phyloP scores from a whole-genome alignment of 805 yeast species.

The Scheffersomyces ergatensis region DNA sequence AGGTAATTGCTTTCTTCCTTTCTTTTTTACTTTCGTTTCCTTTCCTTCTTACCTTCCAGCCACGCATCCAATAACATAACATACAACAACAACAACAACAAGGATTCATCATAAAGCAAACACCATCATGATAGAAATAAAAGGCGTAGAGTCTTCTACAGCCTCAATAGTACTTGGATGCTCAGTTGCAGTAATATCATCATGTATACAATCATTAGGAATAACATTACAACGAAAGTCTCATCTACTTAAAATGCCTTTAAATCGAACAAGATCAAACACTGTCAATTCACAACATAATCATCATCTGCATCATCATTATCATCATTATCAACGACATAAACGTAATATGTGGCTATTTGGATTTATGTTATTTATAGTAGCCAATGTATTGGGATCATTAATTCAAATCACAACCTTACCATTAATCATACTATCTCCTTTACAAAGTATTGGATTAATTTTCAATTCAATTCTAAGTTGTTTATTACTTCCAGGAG shows the following conservation, averaged over 20 bases:
- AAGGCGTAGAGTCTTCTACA: constrained; percentile 2
- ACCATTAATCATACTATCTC: constrained; percentile 76
- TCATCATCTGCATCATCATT: constrained; percentile 24
- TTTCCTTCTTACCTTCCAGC: too few species aligned
- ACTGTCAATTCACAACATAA: constrained; percentile 4
- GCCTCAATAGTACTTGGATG: constrained; percentile 54
- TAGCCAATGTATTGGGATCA: constrained; percentile 77
- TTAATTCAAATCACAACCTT: constrained; percentile 79
- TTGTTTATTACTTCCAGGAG: constrained; percentile 65
- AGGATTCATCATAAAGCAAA: too few species aligned
- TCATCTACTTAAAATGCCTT: constrained; percentile 47
- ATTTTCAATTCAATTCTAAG: constrained; percentile 76
- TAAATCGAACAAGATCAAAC: constrained; percentile 14
- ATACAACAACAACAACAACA: too few species aligned
- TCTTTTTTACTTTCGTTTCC: too few species aligned
- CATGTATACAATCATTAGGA: constrained; percentile 80
- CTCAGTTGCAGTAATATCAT: constrained; percentile 66
- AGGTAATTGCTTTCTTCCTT: too few species aligned
- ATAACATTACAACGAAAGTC: constrained; percentile 79
- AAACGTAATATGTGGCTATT: constrained; percentile 67
- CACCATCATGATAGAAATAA: too few species aligned
- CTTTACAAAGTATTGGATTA: constrained; percentile 83
- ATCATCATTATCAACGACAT: constrained; percentile 28
- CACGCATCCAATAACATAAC: too few species aligned
- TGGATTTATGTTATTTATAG: constrained; percentile 69